Conservation (phyloP, 495 filamentous ascomycete species). For the Aspergillus carlsbadensis region DNA sequence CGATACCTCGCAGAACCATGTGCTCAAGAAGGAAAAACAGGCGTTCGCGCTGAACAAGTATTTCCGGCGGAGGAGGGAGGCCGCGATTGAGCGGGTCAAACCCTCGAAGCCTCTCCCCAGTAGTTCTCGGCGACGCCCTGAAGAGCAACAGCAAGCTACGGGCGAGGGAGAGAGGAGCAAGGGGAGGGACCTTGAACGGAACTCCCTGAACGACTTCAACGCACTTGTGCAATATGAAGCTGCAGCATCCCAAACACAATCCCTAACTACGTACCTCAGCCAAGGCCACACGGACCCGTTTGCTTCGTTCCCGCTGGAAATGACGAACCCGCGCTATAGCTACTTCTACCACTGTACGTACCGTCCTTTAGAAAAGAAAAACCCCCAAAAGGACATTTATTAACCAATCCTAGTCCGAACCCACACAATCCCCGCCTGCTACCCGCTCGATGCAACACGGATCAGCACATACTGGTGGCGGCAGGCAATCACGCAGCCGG, state of each 20-base stretch:
- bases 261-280: slow-evolving; percentile 6
- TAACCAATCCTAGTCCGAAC: neutral
- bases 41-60: slow-evolving; percentile 3
- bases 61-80: neutral
- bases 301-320: neutral
- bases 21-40: slow-evolving; percentile 2
- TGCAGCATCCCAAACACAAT: neutral
- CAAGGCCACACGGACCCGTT: slow-evolving; percentile 10
- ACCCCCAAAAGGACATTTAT: neutral
- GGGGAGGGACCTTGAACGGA: no score
- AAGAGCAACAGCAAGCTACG: neutral
- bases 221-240: no score
- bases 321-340: slow-evolving; percentile 1
- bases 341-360: slow-evolving; percentile 10
- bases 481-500: neutral
- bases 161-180: neutral
- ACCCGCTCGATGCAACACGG: slow-evolving; percentile 10
- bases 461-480: slow-evolving; percentile 8
- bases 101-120: neutral
- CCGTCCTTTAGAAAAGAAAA: neutral
- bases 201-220: no score
- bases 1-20: neutral
- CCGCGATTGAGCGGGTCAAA: neutral
- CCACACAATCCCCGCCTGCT: slow-evolving; percentile 7
- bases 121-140: neutral